Conservation (phyloP, 495 filamentous ascomycete species). For the Podospora anserina region DNA sequence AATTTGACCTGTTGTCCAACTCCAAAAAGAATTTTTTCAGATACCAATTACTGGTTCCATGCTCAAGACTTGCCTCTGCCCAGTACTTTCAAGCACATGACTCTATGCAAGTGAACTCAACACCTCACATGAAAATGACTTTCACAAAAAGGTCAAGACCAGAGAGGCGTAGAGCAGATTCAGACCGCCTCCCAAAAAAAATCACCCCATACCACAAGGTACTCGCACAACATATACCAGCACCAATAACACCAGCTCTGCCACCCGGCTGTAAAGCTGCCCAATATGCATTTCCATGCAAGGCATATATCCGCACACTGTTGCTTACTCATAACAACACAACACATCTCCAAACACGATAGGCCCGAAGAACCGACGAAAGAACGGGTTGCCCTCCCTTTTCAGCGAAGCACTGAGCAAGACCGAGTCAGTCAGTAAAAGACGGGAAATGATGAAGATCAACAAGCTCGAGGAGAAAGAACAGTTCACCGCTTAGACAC, state of each 20-base stretch:
- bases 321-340: not conserved
- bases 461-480: not conserved
- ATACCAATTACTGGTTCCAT: too few relatives aligned
- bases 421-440: not conserved
- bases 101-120: too few relatives aligned
- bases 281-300: not conserved
- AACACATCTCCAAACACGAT: not conserved
- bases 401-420: not conserved
- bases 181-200: not conserved
- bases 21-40: too few relatives aligned
- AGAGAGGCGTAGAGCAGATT: too few relatives aligned
- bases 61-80: too few relatives aligned
- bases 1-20: too few relatives aligned
- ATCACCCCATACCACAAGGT: not conserved
- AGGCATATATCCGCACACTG: not conserved
- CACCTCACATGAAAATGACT: too few relatives aligned
- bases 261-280: not conserved
- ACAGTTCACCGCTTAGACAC: not conserved
- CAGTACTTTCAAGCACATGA: too few relatives aligned
- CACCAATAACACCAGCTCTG: not conserved
- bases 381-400: not conserved
- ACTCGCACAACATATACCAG: not conserved
- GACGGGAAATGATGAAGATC: not conserved
- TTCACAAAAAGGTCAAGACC: too few relatives aligned
- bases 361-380: not conserved